These are phyloP conservation scores for Phytophthora pinifolia DNA, from an alignment of 352 stramenopile species.

Conservation along the genomic window DNA sequence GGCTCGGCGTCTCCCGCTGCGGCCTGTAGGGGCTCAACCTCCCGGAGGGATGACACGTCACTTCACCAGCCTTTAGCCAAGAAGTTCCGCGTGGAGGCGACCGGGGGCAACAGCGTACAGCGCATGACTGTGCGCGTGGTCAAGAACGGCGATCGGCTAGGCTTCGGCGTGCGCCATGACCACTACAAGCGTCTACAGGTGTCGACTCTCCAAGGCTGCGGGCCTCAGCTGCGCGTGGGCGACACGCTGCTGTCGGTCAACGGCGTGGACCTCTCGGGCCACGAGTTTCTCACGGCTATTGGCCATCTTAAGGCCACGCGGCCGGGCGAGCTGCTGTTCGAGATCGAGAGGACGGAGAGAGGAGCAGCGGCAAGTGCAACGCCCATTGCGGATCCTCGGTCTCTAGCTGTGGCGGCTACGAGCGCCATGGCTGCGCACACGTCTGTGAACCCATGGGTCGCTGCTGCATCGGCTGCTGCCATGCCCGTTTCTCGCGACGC, in stretches of 20 bases:
- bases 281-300: slow-evolving; percentile 58
- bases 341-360: slow-evolving; percentile 42
- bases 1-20: slow-evolving; percentile 14
- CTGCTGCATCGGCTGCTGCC: not conserved
- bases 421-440: not conserved
- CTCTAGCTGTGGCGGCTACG: not conserved
- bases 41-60: not conserved
- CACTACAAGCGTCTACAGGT: slow-evolving; percentile 50
- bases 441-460: not conserved
- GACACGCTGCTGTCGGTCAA: slow-evolving; percentile 77
- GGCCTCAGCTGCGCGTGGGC: slow-evolving; percentile 47
- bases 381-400: slow-evolving; percentile 1
- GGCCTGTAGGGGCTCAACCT: not conserved
- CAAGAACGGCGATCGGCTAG: slow-evolving; percentile 58
- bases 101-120: slow-evolving; percentile 2
- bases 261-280: slow-evolving; percentile 42
- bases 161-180: slow-evolving; percentile 74
- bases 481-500: not conserved
- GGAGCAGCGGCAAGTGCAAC: not conserved
- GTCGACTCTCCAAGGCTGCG: slow-evolving; percentile 48
- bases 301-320: slow-evolving; percentile 56
- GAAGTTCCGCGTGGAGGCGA: slow-evolving; percentile 16
- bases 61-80: slow-evolving; percentile 20
- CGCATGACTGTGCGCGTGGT: slow-evolving; percentile 44
- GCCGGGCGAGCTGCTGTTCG: slow-evolving; percentile 53